Percentiles rank a stretch among this genome's conserved stretches.
Conservation (phyloP, 2,329 filamentous ascomycete species). For the Fusarium albosuccineum region DNA sequence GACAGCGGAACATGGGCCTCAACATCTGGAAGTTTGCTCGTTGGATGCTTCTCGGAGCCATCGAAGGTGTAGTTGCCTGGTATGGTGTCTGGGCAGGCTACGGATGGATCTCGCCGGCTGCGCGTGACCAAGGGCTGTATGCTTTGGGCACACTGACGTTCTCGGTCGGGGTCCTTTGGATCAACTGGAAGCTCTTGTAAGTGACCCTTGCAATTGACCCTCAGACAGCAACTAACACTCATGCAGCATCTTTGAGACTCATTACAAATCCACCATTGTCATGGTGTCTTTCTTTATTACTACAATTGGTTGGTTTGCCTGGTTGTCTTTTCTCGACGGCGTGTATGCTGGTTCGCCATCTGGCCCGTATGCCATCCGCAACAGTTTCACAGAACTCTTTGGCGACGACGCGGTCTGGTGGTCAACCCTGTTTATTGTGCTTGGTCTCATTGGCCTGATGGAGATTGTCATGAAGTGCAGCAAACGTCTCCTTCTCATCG, state of each 20-base stretch:
- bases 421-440: constrained; percentile 74
- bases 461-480: constrained; percentile 71
- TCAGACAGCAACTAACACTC: constrained; percentile 36
- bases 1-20: constrained; percentile 79
- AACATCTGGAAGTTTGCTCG: constrained; percentile 79
- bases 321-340: constrained; percentile 79
- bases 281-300: constrained; percentile 70
- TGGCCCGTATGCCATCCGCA: constrained; percentile 74
- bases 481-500: constrained; percentile 61
- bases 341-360: constrained; percentile 67
- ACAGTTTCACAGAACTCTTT: constrained; percentile 74
- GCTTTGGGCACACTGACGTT: constrained; percentile 81
- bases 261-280: constrained; percentile 78
- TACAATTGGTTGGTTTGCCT: constrained; percentile 75
- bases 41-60: constrained; percentile 82
- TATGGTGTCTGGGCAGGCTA: constrained; percentile 71
- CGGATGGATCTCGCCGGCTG: constrained; percentile 60
- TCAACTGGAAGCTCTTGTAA: constrained; percentile 82
- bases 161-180: constrained; percentile 77
- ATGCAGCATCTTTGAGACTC: constrained; percentile 76
- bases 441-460: constrained; percentile 71
- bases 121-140: constrained; percentile 77
- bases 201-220: constrained; percentile 45
- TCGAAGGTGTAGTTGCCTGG: constrained; percentile 80
- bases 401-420: constrained; percentile 81